Evolutionary conservation across 441 rosid genomes (phyloP).

Genomic region (Mallotus japonicus): DNA sequence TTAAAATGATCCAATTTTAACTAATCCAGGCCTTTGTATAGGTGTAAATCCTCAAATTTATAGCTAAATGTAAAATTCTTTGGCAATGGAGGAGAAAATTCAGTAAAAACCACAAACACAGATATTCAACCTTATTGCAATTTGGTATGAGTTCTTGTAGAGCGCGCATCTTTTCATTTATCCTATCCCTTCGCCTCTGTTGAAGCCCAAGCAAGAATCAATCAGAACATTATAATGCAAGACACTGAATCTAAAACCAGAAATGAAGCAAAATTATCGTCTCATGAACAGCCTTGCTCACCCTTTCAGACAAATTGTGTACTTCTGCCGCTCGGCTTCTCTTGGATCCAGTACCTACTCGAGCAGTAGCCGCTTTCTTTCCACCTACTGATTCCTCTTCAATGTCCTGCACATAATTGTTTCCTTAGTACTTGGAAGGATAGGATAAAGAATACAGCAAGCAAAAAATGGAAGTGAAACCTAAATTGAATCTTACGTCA

Average conservation of each 20-base stretch:
- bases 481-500: slow-evolving; percentile 49
- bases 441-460: slow-evolving; percentile 7
- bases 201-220: slow-evolving; percentile 21
- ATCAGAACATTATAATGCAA: slow-evolving; percentile 9
- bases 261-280: slow-evolving; percentile 5
- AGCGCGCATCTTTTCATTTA: slow-evolving; percentile 91
- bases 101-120: slow-evolving; percentile 4
- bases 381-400: slow-evolving; percentile 65
- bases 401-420: slow-evolving; percentile 46
- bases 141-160: slow-evolving; percentile 92
- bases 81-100: slow-evolving; percentile 12
- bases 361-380: slow-evolving; percentile 42
- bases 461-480: neutral
- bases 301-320: slow-evolving; percentile 95
- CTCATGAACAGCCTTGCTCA: slow-evolving; percentile 31
- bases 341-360: slow-evolving; percentile 53
- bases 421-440: slow-evolving; percentile 6
- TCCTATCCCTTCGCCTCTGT: slow-evolving; percentile 84
- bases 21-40: neutral
- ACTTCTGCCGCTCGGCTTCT: slow-evolving; percentile 94
- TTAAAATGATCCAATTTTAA: neutral
- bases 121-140: slow-evolving; percentile 67
- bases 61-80: neutral
- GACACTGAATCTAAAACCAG: slow-evolving; percentile 5
- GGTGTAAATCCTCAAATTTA: neutral